Evolutionary conservation across 768 basidiomycete species (phyloP), one percentile per base, ranked within the genome.

Genomic region (Mycena indigotica): DNA sequence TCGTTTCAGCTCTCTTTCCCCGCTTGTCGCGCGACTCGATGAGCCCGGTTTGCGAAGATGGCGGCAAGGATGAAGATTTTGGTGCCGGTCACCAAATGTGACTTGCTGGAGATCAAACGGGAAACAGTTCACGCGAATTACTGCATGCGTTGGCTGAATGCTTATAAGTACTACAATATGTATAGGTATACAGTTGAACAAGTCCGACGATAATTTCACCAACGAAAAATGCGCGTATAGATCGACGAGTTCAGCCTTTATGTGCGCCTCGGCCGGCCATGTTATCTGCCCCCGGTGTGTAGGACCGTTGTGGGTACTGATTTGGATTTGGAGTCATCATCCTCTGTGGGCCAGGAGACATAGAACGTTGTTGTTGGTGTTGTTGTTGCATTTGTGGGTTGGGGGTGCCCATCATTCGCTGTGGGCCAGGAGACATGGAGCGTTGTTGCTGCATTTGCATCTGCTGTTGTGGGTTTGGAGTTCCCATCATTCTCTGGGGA

Each of bases 241-340:
- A 32, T 2, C n/a, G 12, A 45, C n/a, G 10, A 48, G 23, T n/a
- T 60, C 32, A 66, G 40, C 66, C 71, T 69, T 75, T 68, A 69
- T 67, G 69, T 21, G 73, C 69, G 32, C 79, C 78, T 46, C 76
- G 75, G 51, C 77, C 77, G 28, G 77, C 74, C 71, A 76, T 70
- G 61, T 78, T 73, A 38, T 45, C 64, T 46, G 58, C 64, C 49
- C 65, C 68, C 40, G 58, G 60, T 52, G 51, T 55, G 29, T 53
- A 54, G 16, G 49, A 49, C 46, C 26, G 51, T 51, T 50, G 57
- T 15, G 24, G 40, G n/a, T n/a, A 17, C 32, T 41, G 54, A n/a
- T 49, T 29, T 8, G 56, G 56, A 30, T 57, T 51, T 30, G 57
- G 57, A 3, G 57, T 54, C 58, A 59, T 59, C 53, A 59, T 55